These are phyloP conservation scores for Novakomyces olei DNA, from an alignment of 805 yeast genomes.

Conservation along the genomic window DNA sequence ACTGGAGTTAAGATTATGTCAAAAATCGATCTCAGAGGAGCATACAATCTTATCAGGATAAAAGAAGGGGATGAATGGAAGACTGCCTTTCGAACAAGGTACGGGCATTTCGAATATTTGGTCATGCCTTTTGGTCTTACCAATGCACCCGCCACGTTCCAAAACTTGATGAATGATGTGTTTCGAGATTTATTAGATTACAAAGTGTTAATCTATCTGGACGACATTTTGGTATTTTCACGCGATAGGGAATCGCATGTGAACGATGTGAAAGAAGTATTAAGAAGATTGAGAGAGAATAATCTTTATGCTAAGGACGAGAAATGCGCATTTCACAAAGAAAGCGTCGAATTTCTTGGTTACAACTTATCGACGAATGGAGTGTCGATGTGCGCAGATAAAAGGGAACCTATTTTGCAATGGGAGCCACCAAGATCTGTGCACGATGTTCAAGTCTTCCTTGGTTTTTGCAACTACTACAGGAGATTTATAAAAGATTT, in stretches of 20 bases:
- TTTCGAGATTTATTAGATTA: slow-evolving; percentile 4
- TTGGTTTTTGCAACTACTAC: slow-evolving; percentile 4
- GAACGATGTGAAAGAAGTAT: not conserved
- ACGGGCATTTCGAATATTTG: slow-evolving; percentile 11
- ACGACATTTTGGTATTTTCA: slow-evolving; percentile 9
- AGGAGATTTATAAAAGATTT: slow-evolving; percentile 5
- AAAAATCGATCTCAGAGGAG: slow-evolving; percentile 10
- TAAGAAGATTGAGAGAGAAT: slow-evolving; percentile 1
- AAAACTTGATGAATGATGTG: slow-evolving; percentile 5
- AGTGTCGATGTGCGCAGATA: slow-evolving; percentile 2
- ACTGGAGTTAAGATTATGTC: slow-evolving; percentile 6
- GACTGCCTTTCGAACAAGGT: slow-evolving; percentile 11
- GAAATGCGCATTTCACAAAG: slow-evolving; percentile 7
- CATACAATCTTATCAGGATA: slow-evolving; percentile 4
- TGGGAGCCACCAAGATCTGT: slow-evolving; percentile 6
- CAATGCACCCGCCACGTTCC: slow-evolving; percentile 13
- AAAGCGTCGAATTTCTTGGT: slow-evolving; percentile 5
- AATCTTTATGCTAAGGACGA: slow-evolving; percentile 6
- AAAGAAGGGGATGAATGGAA: slow-evolving; percentile 16
- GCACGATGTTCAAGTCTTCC: slow-evolving; percentile 3
- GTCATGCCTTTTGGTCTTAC: slow-evolving; percentile 14
- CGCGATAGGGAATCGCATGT: slow-evolving; percentile 3
- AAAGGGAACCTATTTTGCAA: slow-evolving; percentile 2
- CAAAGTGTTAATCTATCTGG: slow-evolving; percentile 9
- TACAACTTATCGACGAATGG: slow-evolving; percentile 4